Evolutionary conservation across 2,329 filamentous ascomycete genomes (phyloP).

Genomic region (Botrytis medusae): DNA sequence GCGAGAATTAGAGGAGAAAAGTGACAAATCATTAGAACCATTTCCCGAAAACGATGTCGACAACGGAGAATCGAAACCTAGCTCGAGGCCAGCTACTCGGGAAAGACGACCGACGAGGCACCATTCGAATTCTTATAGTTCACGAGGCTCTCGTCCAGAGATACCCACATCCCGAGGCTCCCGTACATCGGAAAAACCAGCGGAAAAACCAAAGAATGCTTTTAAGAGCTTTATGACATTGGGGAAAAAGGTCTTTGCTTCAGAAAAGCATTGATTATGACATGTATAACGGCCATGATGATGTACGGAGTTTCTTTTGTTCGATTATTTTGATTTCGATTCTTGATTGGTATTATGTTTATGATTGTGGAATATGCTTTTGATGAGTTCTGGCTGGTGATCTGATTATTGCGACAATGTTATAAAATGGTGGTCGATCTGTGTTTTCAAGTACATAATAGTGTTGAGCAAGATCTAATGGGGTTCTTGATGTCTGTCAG

Average conservation of each 20-base stretch:
- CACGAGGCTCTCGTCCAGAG: conserved; percentile 12
- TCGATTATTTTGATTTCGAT: conserved; percentile 9
- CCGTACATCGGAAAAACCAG: background rate
- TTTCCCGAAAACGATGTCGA: conserved; percentile 6
- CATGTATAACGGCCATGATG: conserved; percentile 15
- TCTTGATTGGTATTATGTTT: conserved; percentile 20
- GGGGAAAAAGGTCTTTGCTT: conserved; percentile 24
- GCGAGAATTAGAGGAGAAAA: conserved; percentile 3
- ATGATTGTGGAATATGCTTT: conserved; percentile 13
- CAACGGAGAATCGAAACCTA: conserved; percentile 8
- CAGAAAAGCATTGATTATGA: conserved; percentile 2
- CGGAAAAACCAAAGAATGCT: conserved; percentile 21
- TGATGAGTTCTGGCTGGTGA: conserved; percentile 1
- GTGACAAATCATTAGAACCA: background rate
- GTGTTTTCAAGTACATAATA: conserved; percentile 7
- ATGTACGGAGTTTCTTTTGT: conserved; percentile 8
- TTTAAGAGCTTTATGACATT: conserved; percentile 19
- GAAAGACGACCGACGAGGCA: conserved; percentile 17
- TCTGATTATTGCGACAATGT: conserved; percentile 7
- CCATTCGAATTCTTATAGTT: conserved; percentile 10
- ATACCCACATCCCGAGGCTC: background rate
- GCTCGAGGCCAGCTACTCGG: background rate
- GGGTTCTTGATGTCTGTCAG: conserved; percentile 1
- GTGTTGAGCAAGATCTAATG: conserved; percentile 5
- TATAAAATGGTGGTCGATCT: conserved; percentile 12